Conservation (phyloP, 208 protist genomes). For the Leishmania aethiopica region DNA sequence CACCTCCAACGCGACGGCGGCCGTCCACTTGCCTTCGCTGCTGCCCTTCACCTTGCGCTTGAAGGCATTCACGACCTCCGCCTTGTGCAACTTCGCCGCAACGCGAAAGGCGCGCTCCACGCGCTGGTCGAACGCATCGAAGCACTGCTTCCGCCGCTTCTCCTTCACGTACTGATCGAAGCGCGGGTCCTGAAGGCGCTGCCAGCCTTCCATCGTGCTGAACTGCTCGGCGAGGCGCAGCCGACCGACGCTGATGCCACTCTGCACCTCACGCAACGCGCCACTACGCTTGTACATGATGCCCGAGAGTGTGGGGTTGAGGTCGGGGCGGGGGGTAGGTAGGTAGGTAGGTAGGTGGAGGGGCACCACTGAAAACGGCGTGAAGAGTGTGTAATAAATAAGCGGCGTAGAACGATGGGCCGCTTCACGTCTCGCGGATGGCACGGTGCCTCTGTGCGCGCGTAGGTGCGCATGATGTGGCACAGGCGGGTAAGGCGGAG, state of each 20-base stretch:
- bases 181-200: slow-evolving; percentile 47
- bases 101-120: slow-evolving; percentile 79
- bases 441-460: background rate
- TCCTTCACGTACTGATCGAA: slow-evolving; percentile 83
- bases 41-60: slow-evolving; percentile 64
- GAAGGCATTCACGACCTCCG: slow-evolving; percentile 82
- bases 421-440: background rate
- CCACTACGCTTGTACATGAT: slow-evolving; percentile 18
- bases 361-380: background rate
- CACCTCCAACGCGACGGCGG: slow-evolving; percentile 69
- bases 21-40: slow-evolving; percentile 65
- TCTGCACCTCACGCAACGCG: slow-evolving; percentile 34
- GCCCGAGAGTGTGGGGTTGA: background rate
- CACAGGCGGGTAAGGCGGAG: background rate
- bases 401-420: background rate
- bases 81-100: slow-evolving; percentile 62
- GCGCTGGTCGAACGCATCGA: slow-evolving; percentile 87
- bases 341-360: background rate
- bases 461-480: background rate
- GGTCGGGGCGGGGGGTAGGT: background rate
- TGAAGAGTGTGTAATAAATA: background rate
- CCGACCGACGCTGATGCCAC: slow-evolving; percentile 71
- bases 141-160: slow-evolving; percentile 66
- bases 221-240: slow-evolving; percentile 79
- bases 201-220: slow-evolving; percentile 81